Conservation (phyloP, 1,139 yeast species). For the Spathaspora sp. region DNA sequence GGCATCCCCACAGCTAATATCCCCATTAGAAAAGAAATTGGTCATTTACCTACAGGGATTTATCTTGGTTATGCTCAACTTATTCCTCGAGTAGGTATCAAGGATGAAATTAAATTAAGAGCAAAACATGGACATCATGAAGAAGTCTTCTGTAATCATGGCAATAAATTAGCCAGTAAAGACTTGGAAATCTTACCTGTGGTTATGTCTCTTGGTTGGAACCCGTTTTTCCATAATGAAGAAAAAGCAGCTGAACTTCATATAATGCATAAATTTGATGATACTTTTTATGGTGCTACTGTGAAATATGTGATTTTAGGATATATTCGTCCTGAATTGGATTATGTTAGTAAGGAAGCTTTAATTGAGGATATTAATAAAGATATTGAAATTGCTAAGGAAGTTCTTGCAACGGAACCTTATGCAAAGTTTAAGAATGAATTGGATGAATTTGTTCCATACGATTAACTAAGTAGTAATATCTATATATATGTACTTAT, state of each 20-base stretch:
- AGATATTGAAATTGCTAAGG: constrained; percentile 70
- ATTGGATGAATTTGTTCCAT: background rate
- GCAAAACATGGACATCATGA: constrained; percentile 40
- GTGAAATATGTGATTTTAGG: constrained; percentile 75
- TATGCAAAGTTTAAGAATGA: background rate
- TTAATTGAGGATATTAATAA: constrained; percentile 78
- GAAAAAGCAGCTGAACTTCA: constrained; percentile 85
- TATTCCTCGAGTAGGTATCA: constrained; percentile 16
- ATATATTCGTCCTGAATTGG: constrained; percentile 85
- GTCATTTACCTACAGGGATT: constrained; percentile 71
- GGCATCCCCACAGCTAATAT: constrained; percentile 97
- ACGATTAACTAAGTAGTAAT: background rate
- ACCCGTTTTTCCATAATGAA: constrained; percentile 84
- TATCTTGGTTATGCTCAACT: constrained; percentile 82
- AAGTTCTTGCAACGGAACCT: constrained; percentile 33
- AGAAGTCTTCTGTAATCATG: constrained; percentile 59
- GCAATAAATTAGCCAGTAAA: constrained; percentile 40
- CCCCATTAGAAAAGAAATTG: constrained; percentile 54
- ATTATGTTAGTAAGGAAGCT: constrained; percentile 85
- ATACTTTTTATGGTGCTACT: constrained; percentile 79
- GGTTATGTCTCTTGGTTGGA: constrained; percentile 96
- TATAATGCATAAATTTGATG: constrained; percentile 68
- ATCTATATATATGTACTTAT: background rate
- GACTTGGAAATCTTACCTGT: constrained; percentile 65
- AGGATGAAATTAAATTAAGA: constrained; percentile 9